These are phyloP conservation scores for Ehretia macrophylla DNA, from an alignment of 257 asterid genomes.

Conservation along the genomic window DNA sequence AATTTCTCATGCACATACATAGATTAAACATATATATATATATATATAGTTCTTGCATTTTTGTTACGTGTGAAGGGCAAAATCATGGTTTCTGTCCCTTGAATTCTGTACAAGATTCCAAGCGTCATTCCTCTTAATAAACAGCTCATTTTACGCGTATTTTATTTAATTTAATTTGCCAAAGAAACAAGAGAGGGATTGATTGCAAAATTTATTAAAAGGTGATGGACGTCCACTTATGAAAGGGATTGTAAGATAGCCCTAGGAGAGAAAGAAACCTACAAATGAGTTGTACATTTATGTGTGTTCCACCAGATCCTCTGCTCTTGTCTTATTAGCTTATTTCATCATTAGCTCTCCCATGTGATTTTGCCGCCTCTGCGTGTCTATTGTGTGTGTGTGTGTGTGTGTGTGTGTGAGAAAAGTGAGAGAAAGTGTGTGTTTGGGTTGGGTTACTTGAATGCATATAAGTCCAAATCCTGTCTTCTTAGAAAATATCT, in stretches of 20 bases:
- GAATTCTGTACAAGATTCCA: background rate
- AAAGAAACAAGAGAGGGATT: background rate
- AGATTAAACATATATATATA: too few relatives aligned
- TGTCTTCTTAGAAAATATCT: too few relatives aligned
- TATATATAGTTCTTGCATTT: too few relatives aligned
- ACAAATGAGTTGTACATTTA: slow-evolving; percentile 31
- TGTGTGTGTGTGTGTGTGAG: background rate
- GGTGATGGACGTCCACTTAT: too few relatives aligned
- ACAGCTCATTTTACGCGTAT: background rate
- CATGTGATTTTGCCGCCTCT: slow-evolving; percentile 46
- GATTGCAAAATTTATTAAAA: background rate
- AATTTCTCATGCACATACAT: too few relatives aligned
- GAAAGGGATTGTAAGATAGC: too few relatives aligned
- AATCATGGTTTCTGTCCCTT: background rate
- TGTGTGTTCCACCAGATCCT: slow-evolving; percentile 45
- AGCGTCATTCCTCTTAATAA: background rate
- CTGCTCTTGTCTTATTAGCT: slow-evolving; percentile 43
- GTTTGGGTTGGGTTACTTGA: too few relatives aligned
- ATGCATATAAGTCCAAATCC: too few relatives aligned
- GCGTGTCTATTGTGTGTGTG: background rate
- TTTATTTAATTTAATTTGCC: background rate
- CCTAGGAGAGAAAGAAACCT: background rate
- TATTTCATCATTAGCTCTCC: slow-evolving; percentile 36
- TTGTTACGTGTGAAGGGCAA: background rate
- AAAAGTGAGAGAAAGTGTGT: too few relatives aligned